These are phyloP conservation scores for Copromyces sp. DNA, from an alignment of 495 filamentous ascomycete genomes.

Conservation along the genomic window DNA sequence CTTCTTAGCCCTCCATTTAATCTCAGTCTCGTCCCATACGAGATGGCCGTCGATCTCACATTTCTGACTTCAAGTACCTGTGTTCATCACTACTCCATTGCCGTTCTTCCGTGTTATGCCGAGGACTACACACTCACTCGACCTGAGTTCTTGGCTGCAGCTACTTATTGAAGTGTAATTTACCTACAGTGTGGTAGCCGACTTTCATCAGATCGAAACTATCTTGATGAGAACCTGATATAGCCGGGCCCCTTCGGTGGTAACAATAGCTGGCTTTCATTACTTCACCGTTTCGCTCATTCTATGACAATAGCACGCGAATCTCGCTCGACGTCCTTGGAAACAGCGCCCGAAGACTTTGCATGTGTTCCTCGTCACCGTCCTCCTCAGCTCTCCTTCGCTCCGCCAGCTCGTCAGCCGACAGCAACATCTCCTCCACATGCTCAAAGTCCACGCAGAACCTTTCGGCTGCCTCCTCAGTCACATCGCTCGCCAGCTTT, in stretches of 20 bases:
- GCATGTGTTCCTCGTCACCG: conserved; percentile 25
- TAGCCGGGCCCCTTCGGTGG: neutral
- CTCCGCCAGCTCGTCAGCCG: conserved; percentile 36
- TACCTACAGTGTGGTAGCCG: too few relatives aligned
- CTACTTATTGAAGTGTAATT: neutral
- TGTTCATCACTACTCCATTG: neutral
- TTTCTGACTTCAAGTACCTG: neutral
- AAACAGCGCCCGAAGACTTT: conserved; percentile 57
- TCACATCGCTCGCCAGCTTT: conserved; percentile 59
- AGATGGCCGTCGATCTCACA: neutral
- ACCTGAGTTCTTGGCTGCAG: neutral
- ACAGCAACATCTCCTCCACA: conserved; percentile 53
- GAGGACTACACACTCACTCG: neutral
- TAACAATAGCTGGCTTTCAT: neutral
- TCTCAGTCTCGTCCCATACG: neutral
- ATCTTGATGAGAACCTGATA: neutral
- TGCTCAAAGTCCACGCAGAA: conserved; percentile 91
- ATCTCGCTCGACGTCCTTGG: conserved; percentile 81
- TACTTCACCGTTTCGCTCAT: neutral
- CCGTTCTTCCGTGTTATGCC: neutral
- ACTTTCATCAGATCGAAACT: neutral
- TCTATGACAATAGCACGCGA: conserved; percentile 59
- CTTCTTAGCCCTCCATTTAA: neutral
- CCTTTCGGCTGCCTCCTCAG: conserved; percentile 69
- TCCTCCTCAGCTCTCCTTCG: conserved; percentile 23